Percentiles rank a stretch among this genome's conserved stretches.
Conservation (phyloP, 305 asterid genomes). For the Rubia balearica region DNA sequence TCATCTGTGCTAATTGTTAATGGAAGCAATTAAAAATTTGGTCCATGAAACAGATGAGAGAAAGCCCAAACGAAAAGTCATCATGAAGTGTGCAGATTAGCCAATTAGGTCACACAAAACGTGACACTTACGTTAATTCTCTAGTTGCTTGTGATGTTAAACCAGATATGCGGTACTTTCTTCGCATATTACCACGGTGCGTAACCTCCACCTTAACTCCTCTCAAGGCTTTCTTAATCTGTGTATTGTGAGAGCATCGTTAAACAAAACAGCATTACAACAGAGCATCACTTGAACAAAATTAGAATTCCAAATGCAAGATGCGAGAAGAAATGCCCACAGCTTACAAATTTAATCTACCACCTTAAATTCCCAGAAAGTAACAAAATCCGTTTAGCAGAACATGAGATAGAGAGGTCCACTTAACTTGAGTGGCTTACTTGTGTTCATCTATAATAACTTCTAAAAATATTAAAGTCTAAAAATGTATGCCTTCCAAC, state of each 20-base stretch:
- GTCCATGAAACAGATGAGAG: no score
- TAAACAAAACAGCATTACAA: neutral
- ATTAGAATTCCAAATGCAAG: neutral
- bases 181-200: conserved; percentile 75
- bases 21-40: no score
- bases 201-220: conserved; percentile 93
- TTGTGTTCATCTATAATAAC: no score
- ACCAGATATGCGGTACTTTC: conserved; percentile 78
- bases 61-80: neutral
- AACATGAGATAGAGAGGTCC: no score
- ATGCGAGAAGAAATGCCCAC: no score
- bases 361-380: no score
- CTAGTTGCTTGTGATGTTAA: conserved; percentile 79
- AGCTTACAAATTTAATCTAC: no score
- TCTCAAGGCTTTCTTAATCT: conserved; percentile 83
- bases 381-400: no score
- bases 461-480: no score
- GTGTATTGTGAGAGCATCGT: conserved; percentile 7
- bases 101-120: neutral
- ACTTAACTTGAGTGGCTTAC: no score
- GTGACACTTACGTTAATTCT: conserved; percentile 58
- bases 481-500: no score
- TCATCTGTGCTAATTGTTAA: neutral
- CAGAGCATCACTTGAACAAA: neutral
- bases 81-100: no score